These are phyloP conservation scores for Inga laurina DNA, from an alignment of 306 rosid genomes.

Conservation along the genomic window DNA sequence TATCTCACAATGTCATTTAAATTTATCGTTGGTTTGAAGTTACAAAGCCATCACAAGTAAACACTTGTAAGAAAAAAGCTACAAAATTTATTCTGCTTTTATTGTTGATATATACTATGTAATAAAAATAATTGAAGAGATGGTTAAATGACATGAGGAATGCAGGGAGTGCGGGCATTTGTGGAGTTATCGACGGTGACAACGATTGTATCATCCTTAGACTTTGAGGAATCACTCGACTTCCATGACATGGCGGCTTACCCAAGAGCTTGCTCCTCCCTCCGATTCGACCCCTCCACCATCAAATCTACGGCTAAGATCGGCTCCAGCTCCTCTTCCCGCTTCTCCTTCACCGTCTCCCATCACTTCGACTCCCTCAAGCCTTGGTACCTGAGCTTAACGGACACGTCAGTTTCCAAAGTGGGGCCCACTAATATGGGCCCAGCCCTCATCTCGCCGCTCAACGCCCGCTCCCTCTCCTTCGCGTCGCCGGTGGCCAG, in stretches of 20 bases:
- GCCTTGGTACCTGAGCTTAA: conserved; percentile 89
- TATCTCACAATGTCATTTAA: background rate
- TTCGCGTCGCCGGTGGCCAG: conserved; percentile 87
- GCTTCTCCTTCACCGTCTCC: conserved; percentile 94
- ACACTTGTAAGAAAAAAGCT: background rate
- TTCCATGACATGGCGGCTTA: conserved; percentile 69
- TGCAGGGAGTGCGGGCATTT: conserved; percentile 85
- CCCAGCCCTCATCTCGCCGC: conserved; percentile 82
- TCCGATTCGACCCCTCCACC: conserved; percentile 68
- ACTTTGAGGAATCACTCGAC: conserved; percentile 77
- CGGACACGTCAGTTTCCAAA: conserved; percentile 86
- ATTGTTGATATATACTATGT: background rate
- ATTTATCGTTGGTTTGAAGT: background rate
- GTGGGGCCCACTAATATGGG: conserved; percentile 78
- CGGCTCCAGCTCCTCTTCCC: conserved; percentile 86
- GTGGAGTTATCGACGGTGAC: conserved; percentile 76
- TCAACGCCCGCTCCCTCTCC: conserved; percentile 86
- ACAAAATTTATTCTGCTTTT: background rate
- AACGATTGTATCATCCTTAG: conserved; percentile 72
- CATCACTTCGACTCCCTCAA: conserved; percentile 85
- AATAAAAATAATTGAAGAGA: too few relatives aligned
- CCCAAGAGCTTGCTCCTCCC: conserved; percentile 76
- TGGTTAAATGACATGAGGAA: background rate
- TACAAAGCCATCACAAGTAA: background rate
- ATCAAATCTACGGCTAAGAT: conserved; percentile 66